Evolutionary conservation across 352 stramenopile genomes (phyloP).

Genomic region (Phytophthora boehmeriae): DNA sequence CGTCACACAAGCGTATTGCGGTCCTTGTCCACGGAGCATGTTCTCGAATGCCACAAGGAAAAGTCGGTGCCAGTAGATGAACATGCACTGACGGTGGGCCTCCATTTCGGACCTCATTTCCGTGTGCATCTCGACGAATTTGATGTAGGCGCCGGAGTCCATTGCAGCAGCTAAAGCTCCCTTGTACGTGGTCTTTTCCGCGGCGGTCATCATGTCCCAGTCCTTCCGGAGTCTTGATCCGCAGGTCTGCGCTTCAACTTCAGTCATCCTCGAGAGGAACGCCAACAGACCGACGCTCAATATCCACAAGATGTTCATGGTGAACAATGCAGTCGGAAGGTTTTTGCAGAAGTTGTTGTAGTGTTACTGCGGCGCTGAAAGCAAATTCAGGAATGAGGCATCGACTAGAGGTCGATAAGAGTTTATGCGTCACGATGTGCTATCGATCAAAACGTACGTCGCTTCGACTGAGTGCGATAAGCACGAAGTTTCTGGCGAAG

Average conservation of each 20-base stretch:
- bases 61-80: constrained; percentile 83
- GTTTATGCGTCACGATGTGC: neutral
- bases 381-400: constrained; percentile 28
- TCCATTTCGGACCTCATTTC: constrained; percentile 63
- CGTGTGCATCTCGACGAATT: constrained; percentile 73
- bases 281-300: constrained; percentile 21
- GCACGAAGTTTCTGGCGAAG: neutral
- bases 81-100: constrained; percentile 75
- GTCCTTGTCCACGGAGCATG: constrained; percentile 71
- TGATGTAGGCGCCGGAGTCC: constrained; percentile 61
- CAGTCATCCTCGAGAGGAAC: constrained; percentile 6
- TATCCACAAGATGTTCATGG: constrained; percentile 34
- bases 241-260: constrained; percentile 32
- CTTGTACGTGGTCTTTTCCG: constrained; percentile 58
- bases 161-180: constrained; percentile 52
- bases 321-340: constrained; percentile 8
- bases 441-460: constrained; percentile 25
- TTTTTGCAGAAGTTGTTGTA: neutral
- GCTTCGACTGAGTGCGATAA: constrained; percentile 17
- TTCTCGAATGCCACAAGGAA: constrained; percentile 81
- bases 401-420: neutral
- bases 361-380: constrained; percentile 9
- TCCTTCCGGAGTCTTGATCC: constrained; percentile 50
- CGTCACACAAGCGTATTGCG: constrained; percentile 69
- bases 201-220: constrained; percentile 49